Percentiles rank a stretch among this genome's conserved stretches.
Conservation (phyloP, 768 basidiomycete genomes). For the Phaeotremella skinneri region DNA sequence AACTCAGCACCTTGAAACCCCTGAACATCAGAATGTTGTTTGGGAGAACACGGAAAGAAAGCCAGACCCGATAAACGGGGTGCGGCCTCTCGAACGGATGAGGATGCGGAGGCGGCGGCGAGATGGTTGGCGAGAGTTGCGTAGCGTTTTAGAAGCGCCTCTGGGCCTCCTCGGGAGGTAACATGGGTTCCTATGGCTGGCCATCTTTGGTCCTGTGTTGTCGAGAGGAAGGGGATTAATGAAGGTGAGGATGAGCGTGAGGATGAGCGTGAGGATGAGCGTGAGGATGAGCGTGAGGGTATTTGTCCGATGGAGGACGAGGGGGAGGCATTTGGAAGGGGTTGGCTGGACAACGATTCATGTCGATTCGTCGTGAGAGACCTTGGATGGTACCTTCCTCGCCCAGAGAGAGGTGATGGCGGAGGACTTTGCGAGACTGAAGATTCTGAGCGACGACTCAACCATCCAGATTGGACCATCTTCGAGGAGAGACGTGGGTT, state of each 20-base stretch:
- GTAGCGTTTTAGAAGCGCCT: background rate
- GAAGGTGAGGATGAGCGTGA: background rate
- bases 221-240: background rate
- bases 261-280: background rate
- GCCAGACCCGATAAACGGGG: background rate
- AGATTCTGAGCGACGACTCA: background rate
- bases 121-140: background rate
- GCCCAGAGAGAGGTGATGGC: background rate
- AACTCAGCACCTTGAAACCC: background rate
- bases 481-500: too few relatives aligned
- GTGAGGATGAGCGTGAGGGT: background rate
- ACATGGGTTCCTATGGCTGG: constrained; percentile 1
- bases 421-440: background rate
- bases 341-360: too few relatives aligned
- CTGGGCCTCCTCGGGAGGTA: background rate
- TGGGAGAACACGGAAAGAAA: background rate
- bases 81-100: background rate
- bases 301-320: too few relatives aligned
- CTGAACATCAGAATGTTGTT: background rate
- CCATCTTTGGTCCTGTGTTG: background rate
- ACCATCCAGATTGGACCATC: too few relatives aligned
- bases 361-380: too few relatives aligned
- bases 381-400: too few relatives aligned
- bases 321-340: too few relatives aligned
- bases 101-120: background rate